Percentiles rank a stretch among this genome's conserved stretches.
Conservation (phyloP, 176 grass and related monocot species). For the Zoysia japonica region DNA sequence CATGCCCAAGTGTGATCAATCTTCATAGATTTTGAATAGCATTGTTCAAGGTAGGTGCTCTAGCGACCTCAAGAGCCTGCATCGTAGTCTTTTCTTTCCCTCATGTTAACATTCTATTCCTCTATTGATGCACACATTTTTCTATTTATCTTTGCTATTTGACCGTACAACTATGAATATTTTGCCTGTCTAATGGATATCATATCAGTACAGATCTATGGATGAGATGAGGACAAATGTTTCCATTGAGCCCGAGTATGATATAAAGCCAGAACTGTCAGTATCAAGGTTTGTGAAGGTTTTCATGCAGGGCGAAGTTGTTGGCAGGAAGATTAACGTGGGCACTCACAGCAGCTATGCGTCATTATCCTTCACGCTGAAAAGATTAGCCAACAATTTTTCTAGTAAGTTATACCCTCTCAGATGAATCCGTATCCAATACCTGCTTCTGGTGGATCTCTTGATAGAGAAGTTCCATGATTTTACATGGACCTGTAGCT, state of each 20-base stretch:
- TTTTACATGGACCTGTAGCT: neutral
- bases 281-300: conserved; percentile 50
- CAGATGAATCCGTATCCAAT: neutral
- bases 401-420: conserved; percentile 34
- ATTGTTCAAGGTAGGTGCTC: neutral
- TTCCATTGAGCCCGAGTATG: neutral
- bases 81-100: neutral
- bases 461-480: neutral
- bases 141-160: neutral
- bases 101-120: neutral
- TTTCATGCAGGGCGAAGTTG: conserved; percentile 41
- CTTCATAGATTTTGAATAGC: neutral
- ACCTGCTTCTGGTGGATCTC: neutral
- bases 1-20: neutral
- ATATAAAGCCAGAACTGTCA: neutral
- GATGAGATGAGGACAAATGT: conserved; percentile 1
- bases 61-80: neutral
- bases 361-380: conserved; percentile 34
- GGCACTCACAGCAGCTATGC: conserved; percentile 31
- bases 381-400: conserved; percentile 40
- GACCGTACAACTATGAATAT: neutral
- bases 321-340: conserved; percentile 52
- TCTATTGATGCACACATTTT: neutral
- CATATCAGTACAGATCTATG: conserved; percentile 12
- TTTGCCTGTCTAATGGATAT: neutral